Conservation (phyloP, 306 rosid species). For the Oxytropis ochrocephala region DNA sequence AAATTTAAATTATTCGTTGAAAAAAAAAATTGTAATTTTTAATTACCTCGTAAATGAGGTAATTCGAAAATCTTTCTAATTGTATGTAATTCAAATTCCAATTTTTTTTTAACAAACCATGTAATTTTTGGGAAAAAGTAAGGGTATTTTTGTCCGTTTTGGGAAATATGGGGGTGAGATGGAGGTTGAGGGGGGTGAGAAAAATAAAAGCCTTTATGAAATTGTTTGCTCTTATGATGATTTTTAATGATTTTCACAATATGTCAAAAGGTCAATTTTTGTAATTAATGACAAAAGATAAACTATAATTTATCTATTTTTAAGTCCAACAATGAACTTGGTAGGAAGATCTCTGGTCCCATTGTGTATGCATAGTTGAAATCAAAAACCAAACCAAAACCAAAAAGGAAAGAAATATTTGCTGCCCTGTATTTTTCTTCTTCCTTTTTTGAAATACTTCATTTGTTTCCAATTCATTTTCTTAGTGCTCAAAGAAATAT, state of each 20-base stretch:
- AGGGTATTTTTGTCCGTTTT: no score
- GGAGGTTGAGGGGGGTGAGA: no score
- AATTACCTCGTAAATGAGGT: no score
- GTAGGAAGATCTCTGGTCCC: constrained; percentile 7
- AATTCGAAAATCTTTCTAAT: no score
- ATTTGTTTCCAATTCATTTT: background rate
- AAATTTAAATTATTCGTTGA: no score
- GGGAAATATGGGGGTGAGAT: no score
- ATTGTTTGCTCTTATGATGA: background rate
- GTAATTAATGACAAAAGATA: background rate
- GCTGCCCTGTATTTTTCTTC: background rate
- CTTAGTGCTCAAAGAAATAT: background rate
- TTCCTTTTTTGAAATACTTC: background rate
- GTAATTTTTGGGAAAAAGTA: no score
- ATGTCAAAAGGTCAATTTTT: constrained; percentile 8
- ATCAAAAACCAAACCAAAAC: constrained; percentile 19
- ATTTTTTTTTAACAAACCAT: no score
- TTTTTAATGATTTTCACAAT: background rate
- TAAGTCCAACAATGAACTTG: constrained; percentile 1
- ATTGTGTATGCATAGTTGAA: background rate
- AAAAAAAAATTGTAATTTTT: no score
- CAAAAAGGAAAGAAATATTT: constrained; percentile 16
- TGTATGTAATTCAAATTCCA: no score
- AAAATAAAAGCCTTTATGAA: no score
- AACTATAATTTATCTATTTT: constrained; percentile 18